Conservation (phyloP, 2,329 filamentous ascomycete species). For the Beauveria varroae region DNA sequence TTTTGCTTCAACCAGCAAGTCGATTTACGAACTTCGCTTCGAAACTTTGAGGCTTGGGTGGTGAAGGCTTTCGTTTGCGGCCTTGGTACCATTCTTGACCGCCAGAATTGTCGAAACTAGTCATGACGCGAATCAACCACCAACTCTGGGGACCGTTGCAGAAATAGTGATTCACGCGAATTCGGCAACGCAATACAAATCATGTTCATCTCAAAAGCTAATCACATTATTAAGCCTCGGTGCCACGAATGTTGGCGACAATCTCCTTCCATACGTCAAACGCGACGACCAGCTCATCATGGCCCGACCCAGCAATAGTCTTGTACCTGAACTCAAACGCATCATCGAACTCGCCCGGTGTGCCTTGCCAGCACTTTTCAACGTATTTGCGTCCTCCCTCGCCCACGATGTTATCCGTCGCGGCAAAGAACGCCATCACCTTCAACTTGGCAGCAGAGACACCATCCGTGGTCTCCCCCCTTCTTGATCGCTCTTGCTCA, state of each 20-base stretch:
- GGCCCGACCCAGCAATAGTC: slow-evolving; percentile 4
- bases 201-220: neutral
- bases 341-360: slow-evolving; percentile 5
- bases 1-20: neutral
- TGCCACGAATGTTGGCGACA: neutral
- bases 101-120: neutral
- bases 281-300: slow-evolving; percentile 2
- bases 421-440: slow-evolving; percentile 6
- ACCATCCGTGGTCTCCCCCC: neutral
- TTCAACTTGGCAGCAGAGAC: neutral
- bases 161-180: neutral
- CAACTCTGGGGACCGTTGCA: neutral
- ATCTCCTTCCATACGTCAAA: slow-evolving; percentile 7
- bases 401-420: slow-evolving; percentile 5
- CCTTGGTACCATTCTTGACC: neutral
- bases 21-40: too few relatives aligned
- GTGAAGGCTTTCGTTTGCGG: neutral
- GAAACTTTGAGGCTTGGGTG: neutral
- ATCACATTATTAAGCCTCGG: neutral
- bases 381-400: slow-evolving; percentile 6
- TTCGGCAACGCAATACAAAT: too few relatives aligned
- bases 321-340: neutral
- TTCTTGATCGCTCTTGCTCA: neutral
- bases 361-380: slow-evolving; percentile 6
- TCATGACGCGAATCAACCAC: neutral